Percentiles rank a stretch among this genome's conserved stretches.
Conservation (phyloP, 2,329 filamentous ascomycete species). For the Biscogniauxia sp. region DNA sequence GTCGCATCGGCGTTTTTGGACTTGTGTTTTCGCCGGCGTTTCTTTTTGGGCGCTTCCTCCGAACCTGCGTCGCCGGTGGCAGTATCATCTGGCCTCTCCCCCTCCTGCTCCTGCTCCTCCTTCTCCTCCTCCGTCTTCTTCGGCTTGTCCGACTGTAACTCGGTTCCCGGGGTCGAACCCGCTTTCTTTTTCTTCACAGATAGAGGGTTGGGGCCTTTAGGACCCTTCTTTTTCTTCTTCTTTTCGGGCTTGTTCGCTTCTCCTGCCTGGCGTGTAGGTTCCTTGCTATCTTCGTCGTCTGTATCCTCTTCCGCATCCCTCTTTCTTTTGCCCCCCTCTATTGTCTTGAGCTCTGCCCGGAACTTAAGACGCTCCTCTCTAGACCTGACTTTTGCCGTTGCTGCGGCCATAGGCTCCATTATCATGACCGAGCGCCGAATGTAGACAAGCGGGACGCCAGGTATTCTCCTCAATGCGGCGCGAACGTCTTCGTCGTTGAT, state of each 20-base stretch:
- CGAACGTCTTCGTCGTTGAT: constrained; percentile 67
- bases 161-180: constrained; percentile 4
- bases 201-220: constrained; percentile 69
- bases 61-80: constrained; percentile 6
- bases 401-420: constrained; percentile 72
- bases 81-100: constrained; percentile 5
- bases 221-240: constrained; percentile 58
- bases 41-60: constrained; percentile 21
- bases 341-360: constrained; percentile 61
- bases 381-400: constrained; percentile 61
- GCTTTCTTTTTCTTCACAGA: constrained; percentile 69
- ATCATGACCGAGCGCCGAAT: constrained; percentile 71
- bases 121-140: constrained; percentile 12
- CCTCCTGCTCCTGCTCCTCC: too few relatives aligned
- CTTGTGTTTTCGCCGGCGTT: constrained; percentile 29
- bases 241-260: constrained; percentile 29
- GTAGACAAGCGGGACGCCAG: constrained; percentile 74
- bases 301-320: constrained; percentile 41
- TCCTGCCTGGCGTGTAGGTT: constrained; percentile 13
- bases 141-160: constrained; percentile 8
- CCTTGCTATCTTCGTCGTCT: constrained; percentile 31
- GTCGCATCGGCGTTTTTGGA: constrained; percentile 8
- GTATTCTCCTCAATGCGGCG: constrained; percentile 61
- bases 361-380: constrained; percentile 74
- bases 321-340: constrained; percentile 47